Evolutionary conservation across 2,329 filamentous ascomycete genomes (phyloP).

Genomic region (Chrysosphaeria jannelii): DNA sequence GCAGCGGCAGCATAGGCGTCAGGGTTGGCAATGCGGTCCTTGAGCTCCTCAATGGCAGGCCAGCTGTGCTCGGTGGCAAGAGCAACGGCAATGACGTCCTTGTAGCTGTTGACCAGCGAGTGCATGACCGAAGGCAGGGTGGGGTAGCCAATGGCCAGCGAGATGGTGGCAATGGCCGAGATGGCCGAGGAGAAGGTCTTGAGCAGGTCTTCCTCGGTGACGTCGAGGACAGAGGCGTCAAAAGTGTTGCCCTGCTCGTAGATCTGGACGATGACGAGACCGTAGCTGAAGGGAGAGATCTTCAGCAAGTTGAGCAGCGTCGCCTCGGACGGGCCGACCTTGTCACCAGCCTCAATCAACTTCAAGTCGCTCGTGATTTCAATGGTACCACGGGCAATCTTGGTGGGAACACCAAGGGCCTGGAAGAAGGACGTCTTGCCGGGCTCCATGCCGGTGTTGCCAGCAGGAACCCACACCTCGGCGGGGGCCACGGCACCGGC

Average conservation of each 20-base stretch:
- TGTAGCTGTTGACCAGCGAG: constrained; percentile 92
- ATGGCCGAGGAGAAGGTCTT: constrained; percentile 55
- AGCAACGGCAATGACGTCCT: constrained; percentile 78
- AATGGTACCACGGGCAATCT: constrained; percentile 99
- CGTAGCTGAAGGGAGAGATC: constrained; percentile 99
- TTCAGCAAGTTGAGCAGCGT: constrained; percentile 99
- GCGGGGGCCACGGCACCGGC: constrained; percentile 80
- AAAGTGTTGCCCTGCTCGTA: constrained; percentile 96
- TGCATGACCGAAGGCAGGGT: constrained; percentile 90
- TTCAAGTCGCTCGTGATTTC: constrained; percentile 97
- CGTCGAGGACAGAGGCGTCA: constrained; percentile 60
- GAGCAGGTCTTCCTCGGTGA: constrained; percentile 82
- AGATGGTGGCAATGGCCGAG: constrained; percentile 65
- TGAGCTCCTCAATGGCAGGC: constrained; percentile 89
- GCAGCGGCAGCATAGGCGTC: constrained; percentile 75
- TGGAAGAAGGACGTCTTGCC: constrained; percentile 99
- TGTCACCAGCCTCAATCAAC: constrained; percentile 74
- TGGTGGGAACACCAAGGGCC: constrained; percentile 98
- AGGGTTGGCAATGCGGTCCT: constrained; percentile 98
- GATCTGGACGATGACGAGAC: constrained; percentile 85
- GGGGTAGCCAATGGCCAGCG: constrained; percentile 79
- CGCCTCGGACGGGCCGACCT: constrained; percentile 96
- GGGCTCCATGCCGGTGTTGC: constrained; percentile 99
- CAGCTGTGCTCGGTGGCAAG: constrained; percentile 76
- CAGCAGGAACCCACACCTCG: constrained; percentile 86